Evolutionary conservation across 2,329 filamentous ascomycete species (phyloP), one percentile per base, ranked within the genome.

Genomic region (Aulographum hederae): DNA sequence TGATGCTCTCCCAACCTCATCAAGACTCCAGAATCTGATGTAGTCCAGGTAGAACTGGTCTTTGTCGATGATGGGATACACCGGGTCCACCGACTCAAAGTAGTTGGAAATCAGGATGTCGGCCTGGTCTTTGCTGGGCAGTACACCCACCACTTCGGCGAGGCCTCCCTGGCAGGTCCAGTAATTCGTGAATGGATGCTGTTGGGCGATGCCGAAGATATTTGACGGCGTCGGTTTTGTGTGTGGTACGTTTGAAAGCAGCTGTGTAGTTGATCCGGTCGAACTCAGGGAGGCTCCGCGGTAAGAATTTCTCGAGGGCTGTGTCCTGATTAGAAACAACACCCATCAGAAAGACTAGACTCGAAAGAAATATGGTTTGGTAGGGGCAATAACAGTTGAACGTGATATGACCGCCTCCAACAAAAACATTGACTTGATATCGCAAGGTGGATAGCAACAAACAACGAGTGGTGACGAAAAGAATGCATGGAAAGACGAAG

Each of bases 151-250:
- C 5, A 84, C 77, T 51, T 86, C 79, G 6, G 69, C 61, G 13
- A 86, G 55, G 0, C 78, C 78, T 30, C 79, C 78, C 37, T 74
- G 67, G 44, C 74, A 80, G 3, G 78, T 85, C 79, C 79, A 86
- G 51, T 85, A 85, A 46, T 85, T 85, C 44, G 76, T 73, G 46
- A 84, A 84, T 0, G 77, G 78, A 46, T 82, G 77, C 46, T 81
- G 75, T 1, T 74, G 73, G 11, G 76, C 78, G 39, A 82, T 72
- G n/a, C 78, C 78, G 46, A 85, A 85, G 34, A 84, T 75, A 40
- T 80, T 81, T 34, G 74, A 79, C 2, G 74, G 73, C 5, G 72
- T 72, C 6, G 74, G 69, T 26, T 69, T 62, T 0, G 77, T 77
- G 46, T 77, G 78, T 1, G 78, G 75, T 3, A 82, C 66, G 44